Evolutionary conservation across 2,329 filamentous ascomycete genomes (phyloP).

Genomic region (Aureobasidium musti): DNA sequence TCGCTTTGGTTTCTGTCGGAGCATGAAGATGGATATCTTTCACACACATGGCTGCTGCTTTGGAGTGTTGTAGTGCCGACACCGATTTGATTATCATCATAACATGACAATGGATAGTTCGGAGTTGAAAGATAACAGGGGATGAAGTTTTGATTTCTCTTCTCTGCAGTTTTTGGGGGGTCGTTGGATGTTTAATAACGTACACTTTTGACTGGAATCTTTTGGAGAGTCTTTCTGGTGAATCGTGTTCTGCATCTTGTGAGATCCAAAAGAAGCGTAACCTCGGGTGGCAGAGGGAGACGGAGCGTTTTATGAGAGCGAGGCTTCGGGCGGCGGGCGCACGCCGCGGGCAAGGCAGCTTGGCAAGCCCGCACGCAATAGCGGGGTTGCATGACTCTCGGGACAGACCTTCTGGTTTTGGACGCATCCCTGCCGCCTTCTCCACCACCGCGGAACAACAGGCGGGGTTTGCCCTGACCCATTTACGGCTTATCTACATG

Average conservation of each 20-base stretch:
- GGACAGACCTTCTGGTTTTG: constrained; percentile 12
- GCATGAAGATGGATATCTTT: constrained; percentile 5
- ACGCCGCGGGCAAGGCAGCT: constrained; percentile 6
- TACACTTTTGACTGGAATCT: not conserved
- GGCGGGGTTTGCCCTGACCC: constrained; percentile 1
- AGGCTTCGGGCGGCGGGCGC: not conserved
- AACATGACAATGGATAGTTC: constrained; percentile 5
- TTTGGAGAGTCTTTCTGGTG: not conserved
- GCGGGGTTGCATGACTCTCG: constrained; percentile 11
- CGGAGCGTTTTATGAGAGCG: constrained; percentile 13
- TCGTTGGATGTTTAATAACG: constrained; percentile 2
- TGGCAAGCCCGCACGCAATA: constrained; percentile 18
- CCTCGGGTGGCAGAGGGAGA: constrained; percentile 7
- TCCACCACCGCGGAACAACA: constrained; percentile 2
- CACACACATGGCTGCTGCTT: constrained; percentile 22
- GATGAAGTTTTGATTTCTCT: constrained; percentile 17
- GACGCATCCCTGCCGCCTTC: not conserved
- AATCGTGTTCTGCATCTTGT: not conserved
- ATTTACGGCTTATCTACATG: constrained; percentile 2
- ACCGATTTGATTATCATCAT: constrained; percentile 1
- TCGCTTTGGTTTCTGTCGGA: constrained; percentile 19
- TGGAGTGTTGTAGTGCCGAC: constrained; percentile 17
- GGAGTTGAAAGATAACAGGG: not conserved
- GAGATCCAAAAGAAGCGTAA: constrained; percentile 12
- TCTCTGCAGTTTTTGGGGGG: not conserved